These are phyloP conservation scores for Pinus taeda DNA, from an alignment of 75 land plant genomes.

Conservation along the genomic window DNA sequence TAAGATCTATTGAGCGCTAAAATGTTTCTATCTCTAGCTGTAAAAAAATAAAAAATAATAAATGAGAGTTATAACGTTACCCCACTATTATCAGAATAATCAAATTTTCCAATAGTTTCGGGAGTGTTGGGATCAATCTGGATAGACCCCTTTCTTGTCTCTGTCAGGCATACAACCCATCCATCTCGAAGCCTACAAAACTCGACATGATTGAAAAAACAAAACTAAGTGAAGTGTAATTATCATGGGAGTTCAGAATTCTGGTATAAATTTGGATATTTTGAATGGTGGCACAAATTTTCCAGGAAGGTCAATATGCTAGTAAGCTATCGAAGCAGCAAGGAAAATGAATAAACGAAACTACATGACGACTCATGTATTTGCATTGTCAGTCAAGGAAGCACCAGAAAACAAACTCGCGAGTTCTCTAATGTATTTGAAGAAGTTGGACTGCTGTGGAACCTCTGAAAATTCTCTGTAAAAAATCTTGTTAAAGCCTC, in stretches of 20 bases:
- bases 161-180: slow-evolving; percentile 72
- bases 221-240: neutral
- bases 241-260: neutral
- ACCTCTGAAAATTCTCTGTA: slow-evolving; percentile 75
- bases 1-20: too few species aligned
- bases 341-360: neutral
- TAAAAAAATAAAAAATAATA: too few species aligned
- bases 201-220: neutral
- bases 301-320: neutral
- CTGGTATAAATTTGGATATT: neutral
- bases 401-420: slow-evolving; percentile 70
- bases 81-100: slow-evolving; percentile 44
- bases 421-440: slow-evolving; percentile 46
- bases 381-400: slow-evolving; percentile 80
- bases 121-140: slow-evolving; percentile 59
- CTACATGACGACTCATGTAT: slow-evolving; percentile 64
- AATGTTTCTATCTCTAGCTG: too few species aligned
- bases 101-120: slow-evolving; percentile 66
- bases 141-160: slow-evolving; percentile 67
- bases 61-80: neutral
- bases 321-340: too few species aligned
- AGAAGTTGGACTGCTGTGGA: slow-evolving; percentile 43
- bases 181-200: slow-evolving; percentile 60
- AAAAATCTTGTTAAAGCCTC: slow-evolving; percentile 64
- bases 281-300: neutral